These are phyloP conservation scores for Flaveria ramosissima DNA, from an alignment of 129 eudicot genomes.

Conservation along the genomic window DNA sequence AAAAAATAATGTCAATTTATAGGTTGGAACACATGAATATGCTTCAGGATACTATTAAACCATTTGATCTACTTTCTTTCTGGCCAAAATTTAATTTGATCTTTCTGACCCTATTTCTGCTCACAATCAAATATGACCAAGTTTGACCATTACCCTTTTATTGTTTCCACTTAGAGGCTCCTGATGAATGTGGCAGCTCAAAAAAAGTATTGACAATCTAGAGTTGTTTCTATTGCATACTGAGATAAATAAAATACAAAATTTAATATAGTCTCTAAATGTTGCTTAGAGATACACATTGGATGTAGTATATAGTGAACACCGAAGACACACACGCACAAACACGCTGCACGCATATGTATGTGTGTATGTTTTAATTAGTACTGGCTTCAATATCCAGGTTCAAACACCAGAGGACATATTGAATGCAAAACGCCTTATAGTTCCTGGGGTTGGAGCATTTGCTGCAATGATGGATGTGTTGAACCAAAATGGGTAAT, in stretches of 20 bases:
- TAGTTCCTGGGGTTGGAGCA: conserved; percentile 98
- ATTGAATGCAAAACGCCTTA: conserved; percentile 76
- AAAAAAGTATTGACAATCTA: neutral
- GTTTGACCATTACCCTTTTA: neutral
- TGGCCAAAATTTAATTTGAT: neutral
- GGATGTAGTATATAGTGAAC: neutral
- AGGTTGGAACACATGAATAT: neutral
- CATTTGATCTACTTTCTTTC: neutral
- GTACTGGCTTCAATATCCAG: conserved; percentile 32
- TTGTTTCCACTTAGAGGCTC: neutral
- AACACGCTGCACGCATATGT: neutral
- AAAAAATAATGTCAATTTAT: too few relatives aligned
- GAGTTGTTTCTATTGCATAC: neutral
- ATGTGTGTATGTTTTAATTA: neutral
- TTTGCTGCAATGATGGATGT: conserved; percentile 97
- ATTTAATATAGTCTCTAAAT: neutral
- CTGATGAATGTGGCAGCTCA: neutral
- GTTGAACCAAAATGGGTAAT: conserved; percentile 65
- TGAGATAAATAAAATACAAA: neutral
- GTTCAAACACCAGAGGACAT: conserved; percentile 91
- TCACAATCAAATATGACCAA: neutral
- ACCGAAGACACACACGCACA: neutral
- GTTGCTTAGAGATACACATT: neutral
- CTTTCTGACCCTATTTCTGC: neutral
- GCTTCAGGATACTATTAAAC: neutral